phyloP scores from a whole-genome alignment of 352 stramenopile genomes.

The Phytophthora fragariaefolia region DNA sequence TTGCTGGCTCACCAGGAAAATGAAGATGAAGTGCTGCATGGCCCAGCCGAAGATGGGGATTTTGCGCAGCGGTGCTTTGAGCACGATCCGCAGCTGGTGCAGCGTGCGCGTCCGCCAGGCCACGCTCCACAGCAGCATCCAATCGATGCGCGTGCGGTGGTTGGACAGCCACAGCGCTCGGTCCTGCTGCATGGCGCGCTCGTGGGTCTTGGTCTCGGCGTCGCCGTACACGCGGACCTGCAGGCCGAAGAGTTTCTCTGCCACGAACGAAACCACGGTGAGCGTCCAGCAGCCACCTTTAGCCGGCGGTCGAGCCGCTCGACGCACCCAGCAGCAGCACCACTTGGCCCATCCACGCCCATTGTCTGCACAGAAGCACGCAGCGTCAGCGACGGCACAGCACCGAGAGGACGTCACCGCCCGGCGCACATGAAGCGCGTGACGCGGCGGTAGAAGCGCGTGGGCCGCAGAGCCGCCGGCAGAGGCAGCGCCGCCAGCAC shows the following conservation, averaged over 20 bases:
- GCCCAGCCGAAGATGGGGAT: conserved; percentile 86
- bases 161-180: conserved; percentile 80
- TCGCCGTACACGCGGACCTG: conserved; percentile 68
- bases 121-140: conserved; percentile 85
- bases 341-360: conserved; percentile 78
- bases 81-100: conserved; percentile 69
- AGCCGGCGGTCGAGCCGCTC: not conserved
- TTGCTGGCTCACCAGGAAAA: conserved; percentile 62
- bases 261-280: conserved; percentile 16
- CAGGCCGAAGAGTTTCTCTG: conserved; percentile 70
- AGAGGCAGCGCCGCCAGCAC: conserved; percentile 48
- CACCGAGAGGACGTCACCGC: no score
- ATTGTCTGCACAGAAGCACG: conserved; percentile 56
- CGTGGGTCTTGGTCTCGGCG: conserved; percentile 58
- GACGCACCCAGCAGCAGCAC: conserved; percentile 62
- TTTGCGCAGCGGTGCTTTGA: conserved; percentile 77
- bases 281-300: conserved; percentile 34
- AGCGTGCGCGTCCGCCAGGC: conserved; percentile 59
- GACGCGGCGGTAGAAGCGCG: conserved; percentile 55
- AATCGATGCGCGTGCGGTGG: conserved; percentile 86
- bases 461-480: conserved; percentile 26
- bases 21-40: conserved; percentile 89
- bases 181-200: conserved; percentile 51
- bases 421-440: conserved; percentile 61
- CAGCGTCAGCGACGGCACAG: conserved; percentile 1